Evolutionary conservation across 2,329 filamentous ascomycete species (phyloP).

Genomic region (Xylariaceae sp.): DNA sequence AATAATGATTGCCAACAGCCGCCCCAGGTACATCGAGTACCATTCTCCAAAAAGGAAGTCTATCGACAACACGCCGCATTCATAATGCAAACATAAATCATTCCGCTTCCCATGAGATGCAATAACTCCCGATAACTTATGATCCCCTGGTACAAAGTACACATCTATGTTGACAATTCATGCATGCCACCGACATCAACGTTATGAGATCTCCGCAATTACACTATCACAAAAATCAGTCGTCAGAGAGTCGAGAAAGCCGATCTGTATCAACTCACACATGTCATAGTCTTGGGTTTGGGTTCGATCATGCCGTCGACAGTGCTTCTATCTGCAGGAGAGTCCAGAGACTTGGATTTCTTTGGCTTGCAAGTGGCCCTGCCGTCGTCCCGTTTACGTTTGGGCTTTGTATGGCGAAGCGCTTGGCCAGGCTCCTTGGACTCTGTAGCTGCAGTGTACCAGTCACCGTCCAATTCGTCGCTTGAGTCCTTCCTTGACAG

Average conservation of each 20-base stretch:
- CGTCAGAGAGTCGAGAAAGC: background rate
- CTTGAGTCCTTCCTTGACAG: conserved; percentile 8
- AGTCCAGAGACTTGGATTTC: conserved; percentile 9
- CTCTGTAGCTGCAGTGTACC: too few species aligned
- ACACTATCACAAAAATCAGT: conserved; percentile 15
- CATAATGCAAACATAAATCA: background rate
- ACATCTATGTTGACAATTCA: conserved; percentile 23
- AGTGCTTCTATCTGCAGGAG: background rate
- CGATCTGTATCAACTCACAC: conserved; percentile 12
- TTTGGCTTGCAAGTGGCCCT: conserved; percentile 13
- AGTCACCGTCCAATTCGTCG: conserved; percentile 9
- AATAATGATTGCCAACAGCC: background rate
- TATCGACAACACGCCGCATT: background rate
- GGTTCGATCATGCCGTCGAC: background rate
- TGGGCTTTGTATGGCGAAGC: conserved; percentile 8
- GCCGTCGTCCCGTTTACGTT: conserved; percentile 26
- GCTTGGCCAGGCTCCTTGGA: background rate
- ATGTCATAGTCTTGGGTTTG: conserved; percentile 5
- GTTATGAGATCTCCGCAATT: conserved; percentile 13
- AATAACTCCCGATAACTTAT: background rate
- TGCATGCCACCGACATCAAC: conserved; percentile 2
- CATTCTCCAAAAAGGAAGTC: background rate
- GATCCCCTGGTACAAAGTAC: conserved; percentile 12
- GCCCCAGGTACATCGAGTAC: background rate
- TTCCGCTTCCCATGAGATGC: background rate